Evolutionary conservation across 768 basidiomycete species (phyloP).

Genomic region (Lyophyllum semitale): DNA sequence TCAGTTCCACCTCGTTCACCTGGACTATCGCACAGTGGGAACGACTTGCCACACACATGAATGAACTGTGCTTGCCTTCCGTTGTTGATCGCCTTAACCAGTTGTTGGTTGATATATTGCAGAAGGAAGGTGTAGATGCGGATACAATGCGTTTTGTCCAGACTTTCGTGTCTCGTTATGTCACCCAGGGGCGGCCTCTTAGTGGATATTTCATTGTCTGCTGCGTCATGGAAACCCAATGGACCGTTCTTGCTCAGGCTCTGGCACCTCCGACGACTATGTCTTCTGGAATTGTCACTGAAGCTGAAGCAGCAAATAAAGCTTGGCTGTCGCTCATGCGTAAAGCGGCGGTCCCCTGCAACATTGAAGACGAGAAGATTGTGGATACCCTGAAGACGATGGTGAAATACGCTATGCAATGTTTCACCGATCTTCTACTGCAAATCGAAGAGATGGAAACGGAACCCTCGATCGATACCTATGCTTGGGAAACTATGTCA

Average conservation of each 20-base stretch:
- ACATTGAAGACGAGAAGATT: constrained; percentile 38
- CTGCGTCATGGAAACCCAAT: constrained; percentile 82
- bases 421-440: constrained; percentile 72
- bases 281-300: constrained; percentile 36
- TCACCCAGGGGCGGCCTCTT: constrained; percentile 72
- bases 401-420: constrained; percentile 66
- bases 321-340: constrained; percentile 76
- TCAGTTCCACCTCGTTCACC: constrained; percentile 74
- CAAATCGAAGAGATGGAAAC: constrained; percentile 85
- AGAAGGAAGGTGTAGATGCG: constrained; percentile 49
- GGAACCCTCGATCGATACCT: constrained; percentile 82
- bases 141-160: constrained; percentile 61
- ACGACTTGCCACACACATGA: constrained; percentile 51
- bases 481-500: constrained; percentile 91
- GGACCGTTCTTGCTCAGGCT: constrained; percentile 82
- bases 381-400: constrained; percentile 46
- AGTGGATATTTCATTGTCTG: constrained; percentile 90
- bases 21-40: constrained; percentile 76
- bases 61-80: constrained; percentile 61
- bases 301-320: constrained; percentile 83
- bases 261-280: constrained; percentile 37
- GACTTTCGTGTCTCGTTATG: constrained; percentile 75
- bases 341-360: constrained; percentile 44
- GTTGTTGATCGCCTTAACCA: constrained; percentile 75
- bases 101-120: constrained; percentile 64